Percentiles rank a stretch among this genome's conserved stretches.
Conservation (phyloP, 148 eudicot species). For the Pouteria glomerata region DNA sequence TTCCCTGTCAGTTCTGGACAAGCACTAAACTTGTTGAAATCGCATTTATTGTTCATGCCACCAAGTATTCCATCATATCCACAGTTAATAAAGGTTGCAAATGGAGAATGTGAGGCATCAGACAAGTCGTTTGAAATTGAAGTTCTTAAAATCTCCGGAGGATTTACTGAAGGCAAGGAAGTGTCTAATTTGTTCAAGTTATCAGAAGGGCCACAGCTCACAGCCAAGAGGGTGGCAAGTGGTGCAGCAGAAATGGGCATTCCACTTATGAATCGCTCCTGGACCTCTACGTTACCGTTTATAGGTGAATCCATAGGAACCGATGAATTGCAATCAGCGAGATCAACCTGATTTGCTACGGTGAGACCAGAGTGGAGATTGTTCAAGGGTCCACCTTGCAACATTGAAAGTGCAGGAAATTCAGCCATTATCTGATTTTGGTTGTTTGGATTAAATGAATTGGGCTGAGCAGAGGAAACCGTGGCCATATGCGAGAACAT, state of each 20-base stretch:
- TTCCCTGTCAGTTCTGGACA: conserved; percentile 30
- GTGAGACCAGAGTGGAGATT: conserved; percentile 15
- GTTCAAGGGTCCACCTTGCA: conserved; percentile 33
- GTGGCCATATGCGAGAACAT: conserved; percentile 25
- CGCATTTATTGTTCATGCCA: conserved; percentile 40
- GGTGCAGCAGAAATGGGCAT: conserved; percentile 27
- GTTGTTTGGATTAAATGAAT: conserved; percentile 22
- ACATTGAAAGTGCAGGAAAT: conserved; percentile 36
- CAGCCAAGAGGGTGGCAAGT: conserved; percentile 25
- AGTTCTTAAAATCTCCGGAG: conserved; percentile 21
- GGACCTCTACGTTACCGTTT: conserved; percentile 11
- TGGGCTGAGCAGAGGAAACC: conserved; percentile 23
- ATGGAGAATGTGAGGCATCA: conserved; percentile 30
- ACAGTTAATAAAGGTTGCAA: conserved; percentile 20
- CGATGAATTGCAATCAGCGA: conserved; percentile 12
- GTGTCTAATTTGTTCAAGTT: conserved; percentile 15
- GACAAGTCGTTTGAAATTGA: conserved; percentile 23
- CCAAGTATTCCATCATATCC: conserved; percentile 32
- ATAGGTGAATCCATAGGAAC: conserved; percentile 7
- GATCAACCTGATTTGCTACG: conserved; percentile 9
- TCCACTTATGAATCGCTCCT: conserved; percentile 27
- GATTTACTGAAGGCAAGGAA: conserved; percentile 20
- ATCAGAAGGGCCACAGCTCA: conserved; percentile 17
- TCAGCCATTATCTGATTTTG: conserved; percentile 38
- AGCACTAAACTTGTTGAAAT: conserved; percentile 24